phyloP scores from a whole-genome alignment of 2,329 filamentous ascomycete genomes.

The Xylariaceae sp. region DNA sequence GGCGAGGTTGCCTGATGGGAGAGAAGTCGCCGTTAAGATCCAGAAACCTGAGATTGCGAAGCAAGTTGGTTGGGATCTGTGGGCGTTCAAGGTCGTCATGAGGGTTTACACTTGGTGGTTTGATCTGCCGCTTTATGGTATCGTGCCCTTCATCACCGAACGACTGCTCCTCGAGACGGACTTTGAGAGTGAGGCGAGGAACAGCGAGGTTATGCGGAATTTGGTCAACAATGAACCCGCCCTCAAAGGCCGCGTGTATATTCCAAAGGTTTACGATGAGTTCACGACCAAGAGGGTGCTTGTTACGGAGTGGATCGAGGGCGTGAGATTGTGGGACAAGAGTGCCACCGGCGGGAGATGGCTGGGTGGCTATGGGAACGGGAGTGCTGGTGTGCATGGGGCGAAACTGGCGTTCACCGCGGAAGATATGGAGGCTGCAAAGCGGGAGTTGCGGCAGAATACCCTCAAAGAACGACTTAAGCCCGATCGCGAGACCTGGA shows the following conservation, averaged over 20 bases:
- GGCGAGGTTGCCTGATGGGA: slow-evolving; percentile 79
- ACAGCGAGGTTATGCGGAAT: slow-evolving; percentile 78
- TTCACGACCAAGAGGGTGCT: slow-evolving; percentile 81
- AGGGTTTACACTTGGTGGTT: slow-evolving; percentile 84
- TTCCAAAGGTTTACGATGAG: slow-evolving; percentile 80
- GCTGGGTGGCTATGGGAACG: slow-evolving; percentile 72
- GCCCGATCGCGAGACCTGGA: slow-evolving; percentile 77
- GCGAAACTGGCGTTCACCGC: slow-evolving; percentile 51
- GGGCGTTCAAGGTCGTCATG: slow-evolving; percentile 88
- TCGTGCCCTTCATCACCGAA: slow-evolving; percentile 91
- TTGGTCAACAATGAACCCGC: slow-evolving; percentile 74
- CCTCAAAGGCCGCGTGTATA: slow-evolving; percentile 78
- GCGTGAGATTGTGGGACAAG: slow-evolving; percentile 89
- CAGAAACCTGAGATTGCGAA: slow-evolving; percentile 92
- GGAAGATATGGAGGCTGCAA: slow-evolving; percentile 47
- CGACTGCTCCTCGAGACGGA: slow-evolving; percentile 92
- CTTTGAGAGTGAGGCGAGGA: slow-evolving; percentile 87
- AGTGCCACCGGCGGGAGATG: slow-evolving; percentile 73
- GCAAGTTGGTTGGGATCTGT: slow-evolving; percentile 92
- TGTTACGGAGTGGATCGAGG: slow-evolving; percentile 97
- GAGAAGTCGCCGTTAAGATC: slow-evolving; percentile 92
- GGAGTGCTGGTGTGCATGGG: slow-evolving; percentile 75
- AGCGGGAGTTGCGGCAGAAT: slow-evolving; percentile 47
- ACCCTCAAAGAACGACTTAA: slow-evolving; percentile 64
- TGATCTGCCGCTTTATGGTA: slow-evolving; percentile 84